Percentiles rank a stretch among this genome's conserved stretches.
phyloP scores from a whole-genome alignment of 2,329 filamentous ascomycete genomes.

The Nothophaeocryptopus gaeumannii region DNA sequence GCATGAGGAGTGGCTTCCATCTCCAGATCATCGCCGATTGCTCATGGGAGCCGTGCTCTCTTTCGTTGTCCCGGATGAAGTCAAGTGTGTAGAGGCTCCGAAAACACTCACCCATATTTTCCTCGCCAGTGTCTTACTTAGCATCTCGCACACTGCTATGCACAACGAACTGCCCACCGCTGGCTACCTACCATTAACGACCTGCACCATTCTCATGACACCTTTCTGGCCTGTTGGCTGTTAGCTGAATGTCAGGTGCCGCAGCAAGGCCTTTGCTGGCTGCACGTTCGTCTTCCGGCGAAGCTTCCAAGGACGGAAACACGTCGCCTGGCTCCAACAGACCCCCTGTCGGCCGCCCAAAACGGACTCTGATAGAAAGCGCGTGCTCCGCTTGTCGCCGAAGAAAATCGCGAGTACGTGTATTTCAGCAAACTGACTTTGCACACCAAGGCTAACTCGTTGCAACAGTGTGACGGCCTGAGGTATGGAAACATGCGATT shows the following conservation, averaged over 20 bases:
- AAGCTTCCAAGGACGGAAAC: conserved; percentile 20
- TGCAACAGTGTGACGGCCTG: conserved; percentile 26
- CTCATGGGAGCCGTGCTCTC: no score
- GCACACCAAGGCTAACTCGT: no score
- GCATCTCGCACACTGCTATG: no score
- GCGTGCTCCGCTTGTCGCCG: conserved; percentile 31
- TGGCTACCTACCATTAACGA: not conserved
- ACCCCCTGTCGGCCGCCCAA: conserved; percentile 20
- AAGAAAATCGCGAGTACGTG: conserved; percentile 29
- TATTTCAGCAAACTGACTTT: no score
- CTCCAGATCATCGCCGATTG: no score
- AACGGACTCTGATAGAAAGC: conserved; percentile 30
- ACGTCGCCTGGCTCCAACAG: conserved; percentile 16
- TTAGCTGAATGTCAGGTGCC: conserved; percentile 22
- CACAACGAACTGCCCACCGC: no score
- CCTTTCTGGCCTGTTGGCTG: conserved; percentile 2
- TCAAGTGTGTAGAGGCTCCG: no score
- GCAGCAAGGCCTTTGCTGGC: conserved; percentile 23
- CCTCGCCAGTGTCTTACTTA: no score
- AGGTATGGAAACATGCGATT: conserved; percentile 18
- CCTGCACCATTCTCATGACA: conserved; percentile 2
- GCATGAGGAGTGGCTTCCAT: no score
- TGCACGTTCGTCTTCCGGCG: conserved; percentile 21
- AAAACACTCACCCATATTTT: no score
- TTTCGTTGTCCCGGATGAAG: no score